Base-by-base conservation (phyloP, 768 basidiomycete genomes). In the Russula griseocarnosa region DNA sequence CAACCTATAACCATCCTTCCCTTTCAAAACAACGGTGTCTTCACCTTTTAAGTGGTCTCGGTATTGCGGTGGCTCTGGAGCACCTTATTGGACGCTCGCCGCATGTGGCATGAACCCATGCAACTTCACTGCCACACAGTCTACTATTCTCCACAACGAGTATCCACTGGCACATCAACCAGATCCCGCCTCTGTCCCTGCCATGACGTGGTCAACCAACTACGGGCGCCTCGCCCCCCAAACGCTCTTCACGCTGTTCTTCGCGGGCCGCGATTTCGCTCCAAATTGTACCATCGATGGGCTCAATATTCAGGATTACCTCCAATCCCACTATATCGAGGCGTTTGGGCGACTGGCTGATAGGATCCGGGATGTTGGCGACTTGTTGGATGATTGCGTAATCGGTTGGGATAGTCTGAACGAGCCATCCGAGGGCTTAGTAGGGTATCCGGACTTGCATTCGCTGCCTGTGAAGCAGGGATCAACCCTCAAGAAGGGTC, bases 391-490 rank as follows among this genome's bases (percentile, higher is more conserved):
- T 34, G 85, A 86, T 46, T 94, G 93, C 67, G 83, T 99, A 13
- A 87, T 98, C 54, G 97, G 97, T 0, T 98, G 96, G 97, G 97
- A 99, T 72, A 88, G 86, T 69, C 77, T 98, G 74, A 98, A 99
- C 73, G 97, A 99, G 74, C 96, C 97, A 0, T 86, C 85, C 42
- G 91, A 95, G 68, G 97, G 97, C 0, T 79, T 92, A 46, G 81
- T 86, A 40, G 84, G 81, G 2, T 88, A 88, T 74, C 77, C 80
- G 0, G 85, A 96, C 72, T 78, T 99, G 32, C 81, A 79, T 56
- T 64, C 72, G 14, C 84, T 87, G 50, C 89, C 93, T 0, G 76
- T 75, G 18, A 75, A 81, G 38, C 92, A 94, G 71, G 85, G 85
- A 1, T 82, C 86, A 13, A 85, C 83, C 20, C 77, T 92, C 40